Percentiles rank a stretch among this genome's conserved stretches.
Evolutionary conservation across 2,329 filamentous ascomycete genomes (phyloP).

Genomic region (Hypoxylon sp.): DNA sequence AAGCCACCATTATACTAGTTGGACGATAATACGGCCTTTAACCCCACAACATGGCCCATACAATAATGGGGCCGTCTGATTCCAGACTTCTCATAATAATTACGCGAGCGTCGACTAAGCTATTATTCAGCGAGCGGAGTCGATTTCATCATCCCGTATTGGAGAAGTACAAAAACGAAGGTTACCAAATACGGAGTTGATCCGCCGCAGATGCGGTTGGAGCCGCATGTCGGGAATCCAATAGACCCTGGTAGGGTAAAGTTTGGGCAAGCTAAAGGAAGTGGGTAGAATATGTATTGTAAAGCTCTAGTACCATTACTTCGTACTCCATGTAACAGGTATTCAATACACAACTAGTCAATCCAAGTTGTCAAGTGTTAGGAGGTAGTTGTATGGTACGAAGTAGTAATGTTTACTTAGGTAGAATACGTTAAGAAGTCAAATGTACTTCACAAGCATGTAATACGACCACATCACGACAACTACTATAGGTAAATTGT

Average conservation of each 20-base stretch:
- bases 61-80: slow-evolving; percentile 12
- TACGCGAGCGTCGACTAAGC: slow-evolving; percentile 41
- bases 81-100: slow-evolving; percentile 38
- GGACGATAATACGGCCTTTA: background rate
- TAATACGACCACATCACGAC: background rate
- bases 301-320: background rate
- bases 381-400: background rate
- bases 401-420: background rate
- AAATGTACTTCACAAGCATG: background rate
- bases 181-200: slow-evolving; percentile 13
- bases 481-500: background rate
- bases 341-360: background rate
- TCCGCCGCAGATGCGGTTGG: slow-evolving; percentile 19
- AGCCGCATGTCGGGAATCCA: slow-evolving; percentile 28
- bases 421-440: background rate
- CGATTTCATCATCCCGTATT: slow-evolving; percentile 30
- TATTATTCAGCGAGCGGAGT: slow-evolving; percentile 39
- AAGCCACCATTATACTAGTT: slow-evolving; percentile 7
- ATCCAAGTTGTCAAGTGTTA: background rate
- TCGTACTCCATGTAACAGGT: background rate
- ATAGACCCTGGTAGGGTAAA: background rate
- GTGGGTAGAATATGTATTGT: background rate
- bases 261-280: background rate
- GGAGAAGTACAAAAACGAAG: slow-evolving; percentile 15
- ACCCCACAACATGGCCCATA: slow-evolving; percentile 19